Conservation (phyloP, 192 early-diverging fungal genomes). For the Dissophora ornata region DNA sequence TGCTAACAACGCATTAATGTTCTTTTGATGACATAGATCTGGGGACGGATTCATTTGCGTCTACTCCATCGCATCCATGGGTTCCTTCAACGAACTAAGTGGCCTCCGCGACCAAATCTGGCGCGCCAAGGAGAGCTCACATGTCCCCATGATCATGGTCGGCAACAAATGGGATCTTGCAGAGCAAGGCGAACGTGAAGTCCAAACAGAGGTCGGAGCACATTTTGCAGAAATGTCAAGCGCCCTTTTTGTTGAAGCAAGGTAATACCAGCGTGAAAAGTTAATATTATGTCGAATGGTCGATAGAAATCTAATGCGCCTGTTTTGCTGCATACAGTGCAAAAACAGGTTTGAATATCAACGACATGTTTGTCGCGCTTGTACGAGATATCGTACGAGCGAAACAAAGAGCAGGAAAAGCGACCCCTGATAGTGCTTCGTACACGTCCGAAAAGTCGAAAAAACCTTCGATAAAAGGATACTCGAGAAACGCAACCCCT, state of each 20-base stretch:
- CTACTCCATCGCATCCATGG: conserved; percentile 80
- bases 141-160: conserved; percentile 82
- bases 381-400: conserved; percentile 32
- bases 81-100: conserved; percentile 82
- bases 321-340: conserved; percentile 23
- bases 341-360: conserved; percentile 34
- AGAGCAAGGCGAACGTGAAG: conserved; percentile 66
- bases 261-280: conserved; percentile 19
- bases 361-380: conserved; percentile 32
- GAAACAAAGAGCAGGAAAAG: not conserved
- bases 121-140: conserved; percentile 82
- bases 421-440: not conserved
- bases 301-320: no score
- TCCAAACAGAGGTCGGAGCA: conserved; percentile 63
- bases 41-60: conserved; percentile 90
- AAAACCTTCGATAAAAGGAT: conserved; percentile 7
- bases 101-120: conserved; percentile 80
- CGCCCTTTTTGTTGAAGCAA: conserved; percentile 73
- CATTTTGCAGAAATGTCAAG: conserved; percentile 68
- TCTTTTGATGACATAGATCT: no score
- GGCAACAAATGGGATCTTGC: conserved; percentile 91
- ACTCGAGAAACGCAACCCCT: conserved; percentile 12
- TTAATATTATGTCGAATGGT: no score
- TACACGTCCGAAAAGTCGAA: not conserved
- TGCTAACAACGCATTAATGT: no score